Conservation (phyloP, 1,284 basidiomycete genomes). For the Austroboletus rostrupii region DNA sequence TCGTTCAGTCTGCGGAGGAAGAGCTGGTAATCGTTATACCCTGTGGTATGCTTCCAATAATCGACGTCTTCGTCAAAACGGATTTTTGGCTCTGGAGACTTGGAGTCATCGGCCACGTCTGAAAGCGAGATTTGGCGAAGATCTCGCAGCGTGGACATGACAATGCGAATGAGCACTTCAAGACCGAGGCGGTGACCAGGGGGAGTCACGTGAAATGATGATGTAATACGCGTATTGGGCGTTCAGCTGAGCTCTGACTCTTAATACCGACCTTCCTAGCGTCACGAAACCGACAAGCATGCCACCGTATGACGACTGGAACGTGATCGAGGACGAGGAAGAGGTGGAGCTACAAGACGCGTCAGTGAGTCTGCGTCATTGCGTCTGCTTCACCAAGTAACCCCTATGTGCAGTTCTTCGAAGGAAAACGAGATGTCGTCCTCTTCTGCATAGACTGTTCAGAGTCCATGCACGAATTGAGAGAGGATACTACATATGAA, state of each 20-base stretch:
- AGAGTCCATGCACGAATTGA: slow-evolving; percentile 77
- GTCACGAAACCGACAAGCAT: slow-evolving; percentile 32
- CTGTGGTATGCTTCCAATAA: slow-evolving; percentile 63
- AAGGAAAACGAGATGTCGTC: slow-evolving; percentile 77
- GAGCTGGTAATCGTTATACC: slow-evolving; percentile 67
- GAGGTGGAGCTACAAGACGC: slow-evolving; percentile 73
- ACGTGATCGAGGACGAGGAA: slow-evolving; percentile 68
- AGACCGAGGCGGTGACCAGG: too few species aligned
- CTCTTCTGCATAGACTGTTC: slow-evolving; percentile 94
- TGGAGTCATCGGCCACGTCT: slow-evolving; percentile 29
- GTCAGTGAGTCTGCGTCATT: slow-evolving; percentile 40
- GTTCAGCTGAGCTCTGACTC: slow-evolving; percentile 3
- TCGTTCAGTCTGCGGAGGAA: slow-evolving; percentile 75
- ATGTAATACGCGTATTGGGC: slow-evolving; percentile 25
- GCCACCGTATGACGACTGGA: slow-evolving; percentile 72
- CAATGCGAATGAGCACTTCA: too few species aligned
- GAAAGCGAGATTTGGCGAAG: slow-evolving; percentile 43
- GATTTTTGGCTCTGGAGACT: slow-evolving; percentile 47
- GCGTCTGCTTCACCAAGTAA: background rate
- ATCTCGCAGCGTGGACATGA: slow-evolving; percentile 25
- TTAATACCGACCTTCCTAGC: too few species aligned
- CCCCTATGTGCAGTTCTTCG: slow-evolving; percentile 52
- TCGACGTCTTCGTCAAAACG: slow-evolving; percentile 66
- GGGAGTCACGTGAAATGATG: slow-evolving; percentile 18
- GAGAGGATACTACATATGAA: slow-evolving; percentile 60